Conservation (phyloP, 2,329 filamentous ascomycete species). For the Paecilomyces dactylethromorphus region DNA sequence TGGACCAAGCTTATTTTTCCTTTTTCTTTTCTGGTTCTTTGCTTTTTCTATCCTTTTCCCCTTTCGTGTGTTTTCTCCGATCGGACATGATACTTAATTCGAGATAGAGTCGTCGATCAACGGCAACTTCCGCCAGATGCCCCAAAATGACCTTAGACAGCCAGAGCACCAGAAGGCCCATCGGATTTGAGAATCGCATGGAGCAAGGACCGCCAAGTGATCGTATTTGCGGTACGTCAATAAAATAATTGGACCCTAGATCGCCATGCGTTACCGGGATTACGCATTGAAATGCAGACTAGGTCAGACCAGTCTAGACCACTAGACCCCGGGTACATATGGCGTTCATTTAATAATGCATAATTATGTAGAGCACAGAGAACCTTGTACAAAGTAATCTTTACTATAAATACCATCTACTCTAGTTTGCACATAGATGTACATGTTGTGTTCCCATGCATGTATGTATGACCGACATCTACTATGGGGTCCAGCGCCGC, state of each 20-base stretch:
- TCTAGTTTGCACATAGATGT: neutral
- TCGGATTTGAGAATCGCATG: too few relatives aligned
- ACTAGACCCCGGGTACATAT: too few relatives aligned
- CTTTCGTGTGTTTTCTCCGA: neutral
- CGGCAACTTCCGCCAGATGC: neutral
- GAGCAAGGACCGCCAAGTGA: too few relatives aligned
- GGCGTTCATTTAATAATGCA: too few relatives aligned
- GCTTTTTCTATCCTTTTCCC: neutral
- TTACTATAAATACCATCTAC: neutral
- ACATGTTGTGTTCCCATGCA: neutral
- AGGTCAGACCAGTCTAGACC: too few relatives aligned
- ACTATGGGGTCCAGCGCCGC: neutral
- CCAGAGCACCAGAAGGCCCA: too few relatives aligned
- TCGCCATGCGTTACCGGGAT: too few relatives aligned
- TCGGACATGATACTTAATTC: neutral
- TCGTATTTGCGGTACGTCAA: too few relatives aligned
- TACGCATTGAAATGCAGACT: too few relatives aligned
- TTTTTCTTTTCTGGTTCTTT: neutral
- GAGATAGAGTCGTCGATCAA: neutral
- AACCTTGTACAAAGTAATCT: neutral
- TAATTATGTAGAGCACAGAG: neutral
- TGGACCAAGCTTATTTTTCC: neutral
- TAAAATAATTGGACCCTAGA: too few relatives aligned
- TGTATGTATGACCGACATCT: neutral
- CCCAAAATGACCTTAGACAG: too few relatives aligned